Conservation (phyloP, 2,329 filamentous ascomycete species). For the Zymoseptoria crescenta region DNA sequence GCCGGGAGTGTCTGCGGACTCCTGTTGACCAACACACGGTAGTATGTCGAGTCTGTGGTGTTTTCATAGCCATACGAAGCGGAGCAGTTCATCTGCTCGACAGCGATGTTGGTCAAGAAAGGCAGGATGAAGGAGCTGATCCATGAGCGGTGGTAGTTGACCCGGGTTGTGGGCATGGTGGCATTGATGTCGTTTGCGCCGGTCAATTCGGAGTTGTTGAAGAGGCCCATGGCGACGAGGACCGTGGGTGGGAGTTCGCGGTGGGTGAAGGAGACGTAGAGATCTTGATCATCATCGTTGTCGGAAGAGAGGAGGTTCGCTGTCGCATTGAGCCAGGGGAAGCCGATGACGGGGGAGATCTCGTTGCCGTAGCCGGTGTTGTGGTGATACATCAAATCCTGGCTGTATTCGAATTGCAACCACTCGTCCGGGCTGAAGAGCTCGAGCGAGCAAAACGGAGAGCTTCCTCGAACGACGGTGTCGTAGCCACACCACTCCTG, state of each 20-base stretch:
- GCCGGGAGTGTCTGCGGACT: constrained; percentile 42
- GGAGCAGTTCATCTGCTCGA: constrained; percentile 56
- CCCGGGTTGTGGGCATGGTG: constrained; percentile 56
- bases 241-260: constrained; percentile 61
- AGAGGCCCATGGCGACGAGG: constrained; percentile 58
- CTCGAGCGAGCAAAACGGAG: constrained; percentile 53
- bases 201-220: constrained; percentile 57
- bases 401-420: constrained; percentile 56
- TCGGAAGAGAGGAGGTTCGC: constrained; percentile 43
- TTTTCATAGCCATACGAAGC: constrained; percentile 49
- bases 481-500: constrained; percentile 67
- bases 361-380: constrained; percentile 58
- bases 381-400: constrained; percentile 63
- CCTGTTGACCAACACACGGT: constrained; percentile 45
- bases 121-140: constrained; percentile 55
- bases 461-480: constrained; percentile 56
- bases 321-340: constrained; percentile 60
- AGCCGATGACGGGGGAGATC: constrained; percentile 51
- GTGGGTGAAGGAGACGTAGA: constrained; percentile 63
- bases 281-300: constrained; percentile 42
- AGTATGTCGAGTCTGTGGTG: constrained; percentile 33
- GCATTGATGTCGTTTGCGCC: constrained; percentile 49
- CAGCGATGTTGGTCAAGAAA: constrained; percentile 58
- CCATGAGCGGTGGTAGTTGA: constrained; percentile 59
- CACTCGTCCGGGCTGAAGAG: constrained; percentile 57